Evolutionary conservation across 441 rosid species (phyloP).

Genomic region (Brassica hybrid): DNA sequence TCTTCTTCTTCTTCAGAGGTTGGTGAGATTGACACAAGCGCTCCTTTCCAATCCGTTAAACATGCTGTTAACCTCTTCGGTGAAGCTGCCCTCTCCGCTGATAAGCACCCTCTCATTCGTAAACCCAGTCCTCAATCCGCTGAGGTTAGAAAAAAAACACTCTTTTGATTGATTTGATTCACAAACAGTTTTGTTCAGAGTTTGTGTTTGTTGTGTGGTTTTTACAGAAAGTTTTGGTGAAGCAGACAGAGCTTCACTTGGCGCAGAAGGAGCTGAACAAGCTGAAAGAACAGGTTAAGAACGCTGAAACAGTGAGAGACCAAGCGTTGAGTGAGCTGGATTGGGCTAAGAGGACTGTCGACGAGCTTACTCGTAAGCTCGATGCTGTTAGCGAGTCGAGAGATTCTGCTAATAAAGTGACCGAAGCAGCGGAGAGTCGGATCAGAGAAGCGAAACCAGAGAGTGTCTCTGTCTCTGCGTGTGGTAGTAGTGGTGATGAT

Average conservation of each 20-base stretch:
- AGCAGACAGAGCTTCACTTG: constrained; percentile 89
- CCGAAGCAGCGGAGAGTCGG: constrained; percentile 65
- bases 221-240: constrained; percentile 75
- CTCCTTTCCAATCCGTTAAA: constrained; percentile 97
- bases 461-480: constrained; percentile 39
- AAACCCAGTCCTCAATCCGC: constrained; percentile 75
- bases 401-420: constrained; percentile 62
- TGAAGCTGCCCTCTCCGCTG: constrained; percentile 88
- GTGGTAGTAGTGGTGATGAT: constrained; percentile 47
- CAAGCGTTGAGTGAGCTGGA: constrained; percentile 81
- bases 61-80: constrained; percentile 93
- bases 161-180: background rate
- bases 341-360: constrained; percentile 64
- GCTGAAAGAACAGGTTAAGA: constrained; percentile 73
- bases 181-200: background rate
- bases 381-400: constrained; percentile 59
- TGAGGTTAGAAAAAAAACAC: constrained; percentile 56
- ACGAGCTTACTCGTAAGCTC: constrained; percentile 70
- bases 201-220: constrained; percentile 30
- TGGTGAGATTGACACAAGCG: constrained; percentile 96
- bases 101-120: constrained; percentile 61
- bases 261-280: constrained; percentile 78
- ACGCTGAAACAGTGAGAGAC: constrained; percentile 71
- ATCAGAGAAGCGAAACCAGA: constrained; percentile 59
- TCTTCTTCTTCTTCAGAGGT: constrained; percentile 44